Percentiles rank a stretch among this genome's conserved stretches.
Evolutionary conservation across 1,284 basidiomycete species (phyloP).

Genomic region (Sporisorium sorghi): DNA sequence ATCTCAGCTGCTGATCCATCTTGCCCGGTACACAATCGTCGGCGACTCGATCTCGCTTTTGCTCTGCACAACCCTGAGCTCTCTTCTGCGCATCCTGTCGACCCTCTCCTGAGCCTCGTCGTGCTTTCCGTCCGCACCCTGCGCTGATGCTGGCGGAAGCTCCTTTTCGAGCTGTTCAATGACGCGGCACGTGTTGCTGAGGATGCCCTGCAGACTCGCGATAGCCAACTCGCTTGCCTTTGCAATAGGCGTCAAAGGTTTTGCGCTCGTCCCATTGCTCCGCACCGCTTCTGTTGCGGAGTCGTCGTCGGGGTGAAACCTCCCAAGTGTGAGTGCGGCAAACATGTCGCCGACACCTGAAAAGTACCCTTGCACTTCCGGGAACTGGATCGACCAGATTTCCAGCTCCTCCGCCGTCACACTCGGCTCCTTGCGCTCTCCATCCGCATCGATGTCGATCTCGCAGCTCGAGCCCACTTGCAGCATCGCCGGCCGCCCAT

Average conservation of each 20-base stretch:
- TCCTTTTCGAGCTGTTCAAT: slow-evolving; percentile 39
- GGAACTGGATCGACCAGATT: slow-evolving; percentile 78
- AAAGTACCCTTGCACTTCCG: slow-evolving; percentile 89
- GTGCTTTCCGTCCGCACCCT: background rate
- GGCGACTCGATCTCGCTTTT: slow-evolving; percentile 60
- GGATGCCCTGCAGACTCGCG: slow-evolving; percentile 85
- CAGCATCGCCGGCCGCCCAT: slow-evolving; percentile 57
- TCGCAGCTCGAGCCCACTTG: slow-evolving; percentile 68
- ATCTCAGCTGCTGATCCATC: slow-evolving; percentile 29
- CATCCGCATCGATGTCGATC: slow-evolving; percentile 29
- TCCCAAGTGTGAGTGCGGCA: slow-evolving; percentile 88
- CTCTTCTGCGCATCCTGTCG: slow-evolving; percentile 60
- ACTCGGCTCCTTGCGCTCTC: slow-evolving; percentile 18
- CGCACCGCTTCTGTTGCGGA: background rate
- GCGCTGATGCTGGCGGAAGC: background rate
- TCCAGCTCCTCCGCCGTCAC: slow-evolving; percentile 11
- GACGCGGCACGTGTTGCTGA: slow-evolving; percentile 69
- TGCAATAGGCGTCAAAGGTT: slow-evolving; percentile 74
- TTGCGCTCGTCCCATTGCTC: slow-evolving; percentile 5
- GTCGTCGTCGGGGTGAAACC: slow-evolving; percentile 73
- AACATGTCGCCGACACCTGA: slow-evolving; percentile 97
- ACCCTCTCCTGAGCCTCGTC: slow-evolving; percentile 54
- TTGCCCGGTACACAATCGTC: slow-evolving; percentile 53
- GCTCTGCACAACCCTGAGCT: slow-evolving; percentile 65
- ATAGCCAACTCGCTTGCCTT: slow-evolving; percentile 74